phyloP scores from a whole-genome alignment of 495 filamentous ascomycete species.

The Lasiosphaeris hirsuta region DNA sequence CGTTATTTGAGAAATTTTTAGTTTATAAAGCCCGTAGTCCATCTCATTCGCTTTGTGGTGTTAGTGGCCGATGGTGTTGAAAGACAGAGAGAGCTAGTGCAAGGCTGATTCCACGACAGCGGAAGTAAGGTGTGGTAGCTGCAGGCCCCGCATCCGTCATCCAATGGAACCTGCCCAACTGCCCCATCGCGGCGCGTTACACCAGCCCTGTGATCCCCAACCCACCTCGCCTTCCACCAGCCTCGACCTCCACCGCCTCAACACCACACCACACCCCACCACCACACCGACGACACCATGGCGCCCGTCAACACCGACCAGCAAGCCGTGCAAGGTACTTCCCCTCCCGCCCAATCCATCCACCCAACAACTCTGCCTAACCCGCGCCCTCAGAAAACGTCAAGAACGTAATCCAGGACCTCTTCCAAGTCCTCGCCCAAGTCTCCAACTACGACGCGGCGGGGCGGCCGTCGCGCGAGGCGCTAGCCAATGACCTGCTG shows the following conservation, averaged over 20 bases:
- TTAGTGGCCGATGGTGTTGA: neutral
- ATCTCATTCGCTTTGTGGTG: neutral
- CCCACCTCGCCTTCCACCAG: neutral
- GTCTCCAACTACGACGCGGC: slow-evolving; percentile 67
- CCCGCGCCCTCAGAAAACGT: slow-evolving; percentile 51
- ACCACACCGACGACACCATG: slow-evolving; percentile 29
- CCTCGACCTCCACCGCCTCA: neutral
- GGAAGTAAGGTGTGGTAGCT: too few species aligned
- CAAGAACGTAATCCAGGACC: slow-evolving; percentile 76
- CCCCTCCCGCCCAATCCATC: neutral
- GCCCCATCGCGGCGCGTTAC: too few species aligned
- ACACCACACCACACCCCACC: neutral
- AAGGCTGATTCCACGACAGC: neutral
- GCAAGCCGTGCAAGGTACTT: slow-evolving; percentile 43
- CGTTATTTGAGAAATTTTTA: neutral
- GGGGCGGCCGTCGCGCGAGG: slow-evolving; percentile 50
- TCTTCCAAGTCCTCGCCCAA: slow-evolving; percentile 77
- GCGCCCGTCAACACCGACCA: slow-evolving; percentile 47
- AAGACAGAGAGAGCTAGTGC: neutral
- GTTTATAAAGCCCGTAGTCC: too few species aligned
- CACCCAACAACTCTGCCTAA: slow-evolving; percentile 10
- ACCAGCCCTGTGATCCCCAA: neutral
- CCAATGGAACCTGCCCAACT: too few species aligned
- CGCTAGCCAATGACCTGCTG: slow-evolving; percentile 39
- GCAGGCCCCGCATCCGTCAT: too few species aligned